Base-by-base conservation (phyloP, 1,284 basidiomycete species). In the Fomes fomentarius region DNA sequence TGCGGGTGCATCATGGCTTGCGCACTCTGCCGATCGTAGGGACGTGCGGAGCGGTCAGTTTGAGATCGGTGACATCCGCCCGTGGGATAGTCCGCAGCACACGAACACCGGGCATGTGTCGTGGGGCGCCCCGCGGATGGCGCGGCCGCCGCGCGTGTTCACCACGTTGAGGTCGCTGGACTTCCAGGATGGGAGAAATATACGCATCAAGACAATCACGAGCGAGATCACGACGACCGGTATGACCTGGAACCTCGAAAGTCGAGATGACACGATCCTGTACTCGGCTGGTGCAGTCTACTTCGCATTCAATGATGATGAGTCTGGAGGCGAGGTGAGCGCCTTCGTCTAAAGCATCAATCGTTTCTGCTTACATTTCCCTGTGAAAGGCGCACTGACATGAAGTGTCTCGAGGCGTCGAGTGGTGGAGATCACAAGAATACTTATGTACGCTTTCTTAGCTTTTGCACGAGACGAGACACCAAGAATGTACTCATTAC, bases 11-110 rank as follows among this genome's bases (percentile, higher is more conserved):
- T 9, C 44, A 4, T 56, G 54, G 54, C 43, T 52, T 17, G 54
- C 54, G 14, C 41, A 56, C 40, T 26, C 49, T 1, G 30, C 42
- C 30, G 41, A 15, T 15, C 34, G 45, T 2, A 24, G 24, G 17
- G 54, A 43, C 39, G 33, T 56, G 10, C 31, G 33, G 25, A 56
- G 49, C 37, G 54, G 54, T 17, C 21, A 26, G 22, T 56, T 45
- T 49, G 26, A 38, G 12, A 47, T 40, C 21, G 9, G 17, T n/a
- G 54, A 56, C 48, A 30, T 37, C 12, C 41, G 42, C 7, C 34
- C 37, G 31, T 44, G 26, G 42, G 14, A 30, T 30, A 30, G 21
- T 15, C 42, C 42, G 42, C 42, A 30, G 42, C 42, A 30, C 9
- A 12, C 42, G 26, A 44, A 44, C 42, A 26, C n/a, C 4, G 42